A percentile compares a stretch with the other conserved stretches of the same genome.
These are phyloP conservation scores for Solanum chacoense DNA, from an alignment of 305 asterid genomes.

Conservation along the genomic window DNA sequence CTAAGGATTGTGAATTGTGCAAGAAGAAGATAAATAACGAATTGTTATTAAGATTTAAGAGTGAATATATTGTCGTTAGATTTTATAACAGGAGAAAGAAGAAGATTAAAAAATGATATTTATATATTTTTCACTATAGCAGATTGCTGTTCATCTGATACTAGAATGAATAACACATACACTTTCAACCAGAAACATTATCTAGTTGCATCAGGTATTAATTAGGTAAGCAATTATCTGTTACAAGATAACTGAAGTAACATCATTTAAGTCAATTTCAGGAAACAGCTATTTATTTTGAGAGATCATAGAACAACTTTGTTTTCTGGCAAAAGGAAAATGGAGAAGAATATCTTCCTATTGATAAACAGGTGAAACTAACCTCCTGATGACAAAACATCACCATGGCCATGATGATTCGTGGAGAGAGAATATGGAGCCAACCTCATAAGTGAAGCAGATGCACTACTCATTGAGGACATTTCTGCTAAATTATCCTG, in stretches of 20 bases:
- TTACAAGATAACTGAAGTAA: neutral
- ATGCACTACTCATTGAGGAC: constrained; percentile 36
- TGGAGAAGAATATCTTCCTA: neutral
- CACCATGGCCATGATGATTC: constrained; percentile 33
- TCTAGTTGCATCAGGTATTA: neutral
- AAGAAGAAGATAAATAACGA: neutral
- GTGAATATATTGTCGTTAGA: neutral
- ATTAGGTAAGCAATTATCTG: neutral
- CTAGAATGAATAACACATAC: neutral
- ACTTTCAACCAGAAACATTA: neutral
- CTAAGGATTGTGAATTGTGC: neutral
- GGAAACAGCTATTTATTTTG: neutral
- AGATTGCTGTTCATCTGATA: neutral
- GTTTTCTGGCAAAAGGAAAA: neutral
- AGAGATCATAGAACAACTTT: neutral
- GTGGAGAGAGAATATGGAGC: constrained; percentile 42
- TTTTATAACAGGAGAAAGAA: neutral
- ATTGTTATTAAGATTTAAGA: neutral
- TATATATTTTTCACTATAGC: neutral
- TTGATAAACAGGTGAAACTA: neutral
- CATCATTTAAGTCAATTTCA: neutral
- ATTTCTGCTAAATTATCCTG: constrained; percentile 62
- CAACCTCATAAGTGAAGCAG: constrained; percentile 42
- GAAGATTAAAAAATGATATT: neutral
- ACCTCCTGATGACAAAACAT: constrained; percentile 46